Conservation (phyloP, 2,329 filamentous ascomycete genomes). For the Fusarium mangiferae region DNA sequence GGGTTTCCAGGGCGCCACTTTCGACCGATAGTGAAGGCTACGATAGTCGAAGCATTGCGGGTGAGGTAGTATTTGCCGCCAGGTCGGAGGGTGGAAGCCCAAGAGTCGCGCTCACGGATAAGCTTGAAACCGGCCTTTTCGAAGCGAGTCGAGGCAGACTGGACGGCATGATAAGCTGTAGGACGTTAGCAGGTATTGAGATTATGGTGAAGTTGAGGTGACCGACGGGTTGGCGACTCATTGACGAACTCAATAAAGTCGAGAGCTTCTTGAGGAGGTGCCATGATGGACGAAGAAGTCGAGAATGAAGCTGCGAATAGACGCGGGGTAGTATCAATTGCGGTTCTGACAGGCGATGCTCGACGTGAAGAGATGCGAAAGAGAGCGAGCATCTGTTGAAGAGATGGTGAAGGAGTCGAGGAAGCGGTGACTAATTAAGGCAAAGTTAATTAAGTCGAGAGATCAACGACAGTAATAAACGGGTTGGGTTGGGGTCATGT, state of each 20-base stretch:
- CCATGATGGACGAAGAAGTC: constrained; percentile 56
- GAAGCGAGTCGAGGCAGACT: constrained; percentile 78
- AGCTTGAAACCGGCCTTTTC: constrained; percentile 85
- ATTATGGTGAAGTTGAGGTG: background rate
- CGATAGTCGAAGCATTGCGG: constrained; percentile 89
- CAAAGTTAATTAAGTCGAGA: constrained; percentile 4
- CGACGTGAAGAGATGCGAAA: constrained; percentile 29
- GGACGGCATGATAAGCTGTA: constrained; percentile 92
- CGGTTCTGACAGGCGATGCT: constrained; percentile 14
- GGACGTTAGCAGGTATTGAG: constrained; percentile 28
- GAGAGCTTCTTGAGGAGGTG: constrained; percentile 68
- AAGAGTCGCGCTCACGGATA: constrained; percentile 91
- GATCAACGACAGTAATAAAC: constrained; percentile 6
- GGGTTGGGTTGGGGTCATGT: constrained; percentile 22
- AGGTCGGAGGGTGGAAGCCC: constrained; percentile 80
- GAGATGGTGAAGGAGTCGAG: constrained; percentile 9
- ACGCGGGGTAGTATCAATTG: constrained; percentile 16
- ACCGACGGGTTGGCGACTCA: constrained; percentile 88
- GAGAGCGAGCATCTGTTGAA: constrained; percentile 36
- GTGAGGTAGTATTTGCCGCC: constrained; percentile 98
- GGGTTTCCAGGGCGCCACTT: constrained; percentile 93
- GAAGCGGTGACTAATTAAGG: constrained; percentile 10
- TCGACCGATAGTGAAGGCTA: constrained; percentile 90
- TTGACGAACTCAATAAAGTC: constrained; percentile 96
- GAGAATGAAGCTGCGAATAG: constrained; percentile 38